Evolutionary conservation across 139 green algal species (phyloP).

Genomic region (Chlorella sp.): DNA sequence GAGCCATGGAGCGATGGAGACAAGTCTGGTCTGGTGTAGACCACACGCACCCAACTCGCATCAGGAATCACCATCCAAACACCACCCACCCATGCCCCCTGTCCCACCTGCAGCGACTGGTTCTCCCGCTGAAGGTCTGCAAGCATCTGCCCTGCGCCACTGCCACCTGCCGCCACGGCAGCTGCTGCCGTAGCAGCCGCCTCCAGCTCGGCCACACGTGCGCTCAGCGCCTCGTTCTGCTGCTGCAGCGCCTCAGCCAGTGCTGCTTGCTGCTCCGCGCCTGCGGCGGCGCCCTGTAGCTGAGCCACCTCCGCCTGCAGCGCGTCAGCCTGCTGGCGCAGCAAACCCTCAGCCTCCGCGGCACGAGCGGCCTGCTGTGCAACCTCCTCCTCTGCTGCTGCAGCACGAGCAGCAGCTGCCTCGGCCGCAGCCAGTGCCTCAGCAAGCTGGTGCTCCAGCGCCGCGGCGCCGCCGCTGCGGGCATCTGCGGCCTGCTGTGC

Average conservation of each 20-base stretch:
- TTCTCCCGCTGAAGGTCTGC: constrained; percentile 38
- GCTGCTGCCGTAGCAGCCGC: not conserved
- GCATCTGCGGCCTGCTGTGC: not conserved
- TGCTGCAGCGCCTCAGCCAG: constrained; percentile 33
- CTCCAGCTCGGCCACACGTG: constrained; percentile 17
- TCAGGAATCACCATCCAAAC: no score
- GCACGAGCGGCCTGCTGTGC: not conserved
- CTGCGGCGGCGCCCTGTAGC: not conserved
- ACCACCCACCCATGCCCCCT: no score
- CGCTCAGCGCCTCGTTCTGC: constrained; percentile 14
- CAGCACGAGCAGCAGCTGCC: no score
- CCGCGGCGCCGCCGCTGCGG: not conserved
- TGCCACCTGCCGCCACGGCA: not conserved
- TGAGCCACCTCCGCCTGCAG: not conserved
- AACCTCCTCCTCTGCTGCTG: not conserved
- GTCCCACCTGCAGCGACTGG: constrained; percentile 9
- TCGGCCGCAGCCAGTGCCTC: not conserved
- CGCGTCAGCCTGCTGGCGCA: not conserved
- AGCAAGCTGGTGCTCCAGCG: not conserved
- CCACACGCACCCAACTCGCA: no score
- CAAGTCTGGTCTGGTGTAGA: no score
- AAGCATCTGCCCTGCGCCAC: not conserved
- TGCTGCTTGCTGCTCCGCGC: constrained; percentile 13
- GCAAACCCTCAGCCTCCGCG: not conserved
- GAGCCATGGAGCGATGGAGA: no score